phyloP scores from a whole-genome alignment of 306 rosid species.

The Hylodesmum podocarpum region DNA sequence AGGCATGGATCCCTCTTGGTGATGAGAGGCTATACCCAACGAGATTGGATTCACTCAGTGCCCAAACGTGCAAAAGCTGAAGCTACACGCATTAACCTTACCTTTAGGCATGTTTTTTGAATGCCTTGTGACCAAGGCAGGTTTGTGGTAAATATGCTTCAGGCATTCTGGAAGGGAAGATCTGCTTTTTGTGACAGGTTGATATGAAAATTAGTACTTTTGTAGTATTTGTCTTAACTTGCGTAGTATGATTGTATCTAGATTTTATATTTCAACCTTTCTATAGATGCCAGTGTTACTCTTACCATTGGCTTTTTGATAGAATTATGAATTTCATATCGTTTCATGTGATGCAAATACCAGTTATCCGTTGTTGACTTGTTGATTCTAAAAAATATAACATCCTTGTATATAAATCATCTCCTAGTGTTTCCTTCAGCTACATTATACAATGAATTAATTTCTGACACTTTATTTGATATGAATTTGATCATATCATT shows the following conservation, averaged over 20 bases:
- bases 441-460: neutral
- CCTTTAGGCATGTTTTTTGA: constrained; percentile 74
- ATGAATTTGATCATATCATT: too few species aligned
- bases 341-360: neutral
- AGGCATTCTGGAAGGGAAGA: constrained; percentile 6
- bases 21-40: constrained; percentile 88
- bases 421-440: neutral
- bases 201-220: neutral
- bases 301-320: neutral
- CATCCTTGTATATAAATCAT: neutral
- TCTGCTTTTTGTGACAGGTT: neutral
- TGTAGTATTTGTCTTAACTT: neutral
- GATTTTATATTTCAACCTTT: neutral
- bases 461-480: too few species aligned
- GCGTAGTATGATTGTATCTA: neutral
- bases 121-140: neutral
- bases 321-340: neutral
- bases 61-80: constrained; percentile 82
- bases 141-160: neutral
- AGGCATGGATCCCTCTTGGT: constrained; percentile 89
- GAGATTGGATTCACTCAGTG: constrained; percentile 94
- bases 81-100: constrained; percentile 84
- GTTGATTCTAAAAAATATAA: neutral
- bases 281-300: neutral
- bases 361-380: neutral